phyloP scores from a whole-genome alignment of 2,329 filamentous ascomycete genomes.

The Arthrinium phaeospermum region DNA sequence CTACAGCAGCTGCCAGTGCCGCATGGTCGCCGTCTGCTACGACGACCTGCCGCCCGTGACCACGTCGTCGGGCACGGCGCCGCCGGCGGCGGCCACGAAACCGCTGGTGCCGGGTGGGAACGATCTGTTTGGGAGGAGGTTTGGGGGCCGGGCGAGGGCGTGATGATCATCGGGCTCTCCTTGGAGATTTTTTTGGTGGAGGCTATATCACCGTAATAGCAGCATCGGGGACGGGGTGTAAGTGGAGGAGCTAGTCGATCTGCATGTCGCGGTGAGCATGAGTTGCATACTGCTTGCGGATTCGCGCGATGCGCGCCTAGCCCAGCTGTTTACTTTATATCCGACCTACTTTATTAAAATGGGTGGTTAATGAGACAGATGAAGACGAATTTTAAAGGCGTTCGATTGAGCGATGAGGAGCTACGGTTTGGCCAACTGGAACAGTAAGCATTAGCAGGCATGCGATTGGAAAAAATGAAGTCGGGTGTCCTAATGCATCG shows the following conservation, averaged over 20 bases:
- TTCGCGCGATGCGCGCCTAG: not conserved
- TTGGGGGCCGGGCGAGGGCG: not conserved
- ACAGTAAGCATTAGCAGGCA: not conserved
- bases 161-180: not conserved
- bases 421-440: not conserved
- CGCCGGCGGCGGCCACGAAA: not conserved
- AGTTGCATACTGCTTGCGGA: not conserved
- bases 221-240: not conserved
- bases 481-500: not conserved
- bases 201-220: not conserved
- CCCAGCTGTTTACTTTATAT: not conserved
- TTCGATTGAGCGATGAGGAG: not conserved
- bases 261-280: not conserved
- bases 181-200: not conserved
- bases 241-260: not conserved
- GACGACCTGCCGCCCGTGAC: not conserved
- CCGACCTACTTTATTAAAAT: not conserved
- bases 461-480: not conserved
- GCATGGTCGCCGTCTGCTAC: not conserved
- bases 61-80: not conserved
- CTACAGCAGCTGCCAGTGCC: slow-evolving; percentile 5
- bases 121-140: slow-evolving; percentile 2
- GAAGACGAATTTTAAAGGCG: no score
- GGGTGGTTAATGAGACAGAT: not conserved
- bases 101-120: not conserved